Evolutionary conservation across 495 filamentous ascomycete genomes (phyloP).

Genomic region (Neurospora africana): DNA sequence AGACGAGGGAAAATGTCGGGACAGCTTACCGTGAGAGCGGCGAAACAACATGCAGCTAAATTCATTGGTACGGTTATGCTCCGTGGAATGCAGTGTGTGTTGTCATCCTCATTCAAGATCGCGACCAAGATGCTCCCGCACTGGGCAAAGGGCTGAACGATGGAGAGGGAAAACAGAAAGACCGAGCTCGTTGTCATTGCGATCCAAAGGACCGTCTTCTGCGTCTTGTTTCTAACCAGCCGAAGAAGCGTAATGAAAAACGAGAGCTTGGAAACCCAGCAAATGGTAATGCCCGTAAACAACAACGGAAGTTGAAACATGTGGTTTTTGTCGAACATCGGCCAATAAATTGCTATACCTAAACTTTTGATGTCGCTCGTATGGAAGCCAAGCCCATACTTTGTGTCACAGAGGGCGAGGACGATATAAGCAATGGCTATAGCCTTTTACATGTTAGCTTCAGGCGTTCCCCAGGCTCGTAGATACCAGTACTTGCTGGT

Average conservation of each 20-base stretch:
- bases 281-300: background rate
- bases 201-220: background rate
- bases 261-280: background rate
- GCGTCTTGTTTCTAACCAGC: background rate
- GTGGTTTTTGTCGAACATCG: background rate
- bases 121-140: background rate
- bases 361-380: background rate
- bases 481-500: background rate
- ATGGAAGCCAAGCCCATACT: background rate
- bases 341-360: background rate
- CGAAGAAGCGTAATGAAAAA: background rate
- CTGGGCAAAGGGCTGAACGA: background rate
- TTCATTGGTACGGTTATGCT: background rate
- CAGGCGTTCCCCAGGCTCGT: background rate
- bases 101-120: background rate
- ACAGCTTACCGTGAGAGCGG: background rate
- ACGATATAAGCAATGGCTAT: background rate
- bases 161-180: background rate
- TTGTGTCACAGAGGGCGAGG: background rate
- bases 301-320: background rate
- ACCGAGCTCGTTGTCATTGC: background rate
- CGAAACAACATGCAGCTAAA: background rate
- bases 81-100: background rate
- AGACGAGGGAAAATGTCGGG: background rate
- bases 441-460: background rate